Conservation (phyloP, 176 grass and related monocot species). For the Guadua angustifolia region DNA sequence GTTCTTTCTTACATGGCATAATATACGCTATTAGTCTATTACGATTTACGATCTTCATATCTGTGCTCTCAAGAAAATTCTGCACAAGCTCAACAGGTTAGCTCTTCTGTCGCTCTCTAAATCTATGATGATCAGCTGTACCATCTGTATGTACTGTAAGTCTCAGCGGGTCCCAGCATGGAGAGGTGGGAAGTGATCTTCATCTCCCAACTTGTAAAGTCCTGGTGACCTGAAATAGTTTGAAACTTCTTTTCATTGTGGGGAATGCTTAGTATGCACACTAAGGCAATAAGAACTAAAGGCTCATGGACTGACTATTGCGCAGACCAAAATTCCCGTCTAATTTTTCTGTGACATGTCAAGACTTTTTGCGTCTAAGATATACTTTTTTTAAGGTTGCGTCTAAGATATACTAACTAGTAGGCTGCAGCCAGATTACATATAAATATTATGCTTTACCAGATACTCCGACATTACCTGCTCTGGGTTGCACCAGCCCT, state of each 20-base stretch:
- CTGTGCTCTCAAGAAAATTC: conserved; percentile 30
- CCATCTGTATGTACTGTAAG: conserved; percentile 43
- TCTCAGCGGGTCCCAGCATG: conserved; percentile 41
- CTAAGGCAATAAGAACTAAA: background rate
- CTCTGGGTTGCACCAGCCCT: background rate
- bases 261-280: background rate
- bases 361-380: background rate
- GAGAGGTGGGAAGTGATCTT: conserved; percentile 75
- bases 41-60: conserved; percentile 3
- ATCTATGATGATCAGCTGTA: conserved; percentile 46
- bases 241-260: background rate
- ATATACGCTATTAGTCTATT: conserved; percentile 21
- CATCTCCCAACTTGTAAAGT: conserved; percentile 59
- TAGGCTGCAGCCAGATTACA: background rate
- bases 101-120: conserved; percentile 46
- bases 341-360: conserved; percentile 8
- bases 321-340: background rate
- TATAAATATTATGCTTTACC: conserved; percentile 12
- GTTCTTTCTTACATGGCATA: conserved; percentile 24
- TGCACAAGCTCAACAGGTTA: conserved; percentile 55
- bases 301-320: background rate
- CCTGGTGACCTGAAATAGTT: conserved; percentile 51
- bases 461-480: conserved; percentile 47
- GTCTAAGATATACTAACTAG: background rate
- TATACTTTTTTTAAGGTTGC: background rate